Conservation (phyloP, 2,329 filamentous ascomycete genomes). For the Colletotrichum eleusines region DNA sequence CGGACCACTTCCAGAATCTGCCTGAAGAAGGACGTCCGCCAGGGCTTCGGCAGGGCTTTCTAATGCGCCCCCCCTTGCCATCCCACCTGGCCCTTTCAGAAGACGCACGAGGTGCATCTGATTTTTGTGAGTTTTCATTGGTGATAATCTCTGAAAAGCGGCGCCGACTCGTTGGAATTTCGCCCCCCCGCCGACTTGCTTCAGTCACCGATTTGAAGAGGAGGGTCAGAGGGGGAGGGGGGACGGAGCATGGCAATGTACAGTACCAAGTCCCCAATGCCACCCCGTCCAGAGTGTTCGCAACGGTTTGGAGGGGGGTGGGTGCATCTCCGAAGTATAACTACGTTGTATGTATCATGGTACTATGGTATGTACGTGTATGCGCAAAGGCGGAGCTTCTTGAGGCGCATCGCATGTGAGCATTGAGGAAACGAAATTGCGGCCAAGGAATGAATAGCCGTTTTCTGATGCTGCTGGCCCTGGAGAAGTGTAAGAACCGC, state of each 20-base stretch:
- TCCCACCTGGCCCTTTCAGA: conserved; percentile 4
- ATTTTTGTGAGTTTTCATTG: conserved; percentile 51
- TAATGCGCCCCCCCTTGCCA: conserved; percentile 11
- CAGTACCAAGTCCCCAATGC: background rate
- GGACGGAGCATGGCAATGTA: background rate
- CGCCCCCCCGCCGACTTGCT: conserved; percentile 11
- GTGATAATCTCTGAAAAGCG: conserved; percentile 48
- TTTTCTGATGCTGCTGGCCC: background rate
- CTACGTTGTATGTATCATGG: background rate
- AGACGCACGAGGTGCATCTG: conserved; percentile 32
- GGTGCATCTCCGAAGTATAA: conserved; percentile 26
- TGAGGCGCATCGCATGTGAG: conserved; percentile 20
- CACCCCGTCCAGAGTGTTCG: background rate
- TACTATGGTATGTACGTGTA: background rate
- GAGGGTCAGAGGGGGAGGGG: background rate
- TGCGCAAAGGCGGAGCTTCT: conserved; percentile 14
- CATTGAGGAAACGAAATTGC: conserved; percentile 17
- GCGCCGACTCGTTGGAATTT: conserved; percentile 35
- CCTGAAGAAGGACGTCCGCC: conserved; percentile 7
- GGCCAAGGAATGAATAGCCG: background rate
- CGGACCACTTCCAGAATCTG: background rate
- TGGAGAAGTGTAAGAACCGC: conserved; percentile 8
- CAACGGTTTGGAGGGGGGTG: conserved; percentile 4
- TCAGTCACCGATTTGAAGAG: conserved; percentile 24
- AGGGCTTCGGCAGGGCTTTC: conserved; percentile 30